Base-by-base conservation (phyloP, 108 stramenopile genomes). In the Mayamaea pseudoterrestris region DNA sequence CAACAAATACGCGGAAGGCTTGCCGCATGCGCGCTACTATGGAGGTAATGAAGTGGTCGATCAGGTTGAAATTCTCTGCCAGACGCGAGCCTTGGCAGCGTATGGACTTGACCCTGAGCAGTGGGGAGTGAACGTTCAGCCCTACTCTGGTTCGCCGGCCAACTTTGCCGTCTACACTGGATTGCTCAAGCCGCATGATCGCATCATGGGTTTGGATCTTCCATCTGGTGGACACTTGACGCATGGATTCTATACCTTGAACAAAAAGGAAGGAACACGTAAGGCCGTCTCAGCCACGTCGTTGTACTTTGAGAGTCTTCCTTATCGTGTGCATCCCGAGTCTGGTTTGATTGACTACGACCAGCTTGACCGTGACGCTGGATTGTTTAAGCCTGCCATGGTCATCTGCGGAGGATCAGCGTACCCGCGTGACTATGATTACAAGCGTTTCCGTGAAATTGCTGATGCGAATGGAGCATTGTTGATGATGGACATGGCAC, bases 191-290 rank as follows among this genome's bases (percentile, higher is more conserved):
- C 99, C 99, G 6, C 97, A 98, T 57, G 99, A 98, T 71, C 94
- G 99, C 32, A 95, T 99, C 65, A 99, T 99, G 99, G 99, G 97
- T 30, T 68, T 99, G 49, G 99, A 99, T 74, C 69, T 99, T 55
- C 99, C 99, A 36, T 83, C 79, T 13, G 99, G 99, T 13, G 98
- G 98, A 5, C 98, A 99, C 61, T 73, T 99, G 43, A 97, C 98
- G 1, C 98, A 99, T 70, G 95, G 93, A 31, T 99, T 96, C 57
- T 98, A 99, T 94, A 99, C 98, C 22, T 95, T 90, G 73, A 80
- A 77, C 44, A 97, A 97, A 73, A 94, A 93, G 83, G 96, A 97
- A 58, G 81, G 83, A 37, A 90, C 87, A 30, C 73, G 85, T 16
- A 93, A 91, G 93, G 94, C 97, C 20, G 97, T 99, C 46, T 93